phyloP scores from a whole-genome alignment of 139 green algal genomes.

The Chlorella sorokiniana region DNA sequence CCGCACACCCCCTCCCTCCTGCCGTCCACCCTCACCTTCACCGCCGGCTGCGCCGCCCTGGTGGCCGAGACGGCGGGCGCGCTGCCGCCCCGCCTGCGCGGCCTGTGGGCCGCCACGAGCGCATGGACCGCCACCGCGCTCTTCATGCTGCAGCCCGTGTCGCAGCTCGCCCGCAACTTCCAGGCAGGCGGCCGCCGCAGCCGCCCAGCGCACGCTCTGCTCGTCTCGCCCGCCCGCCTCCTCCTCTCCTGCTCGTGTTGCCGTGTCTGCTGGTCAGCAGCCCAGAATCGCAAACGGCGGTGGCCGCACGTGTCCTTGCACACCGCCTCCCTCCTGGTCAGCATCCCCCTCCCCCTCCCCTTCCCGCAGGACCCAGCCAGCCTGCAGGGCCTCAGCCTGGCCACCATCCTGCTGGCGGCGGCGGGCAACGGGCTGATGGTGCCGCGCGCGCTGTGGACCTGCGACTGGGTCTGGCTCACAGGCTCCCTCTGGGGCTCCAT shows the following conservation, averaged over 20 bases:
- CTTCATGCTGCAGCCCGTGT: slow-evolving; percentile 79
- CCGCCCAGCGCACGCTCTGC: background rate
- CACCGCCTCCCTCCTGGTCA: background rate
- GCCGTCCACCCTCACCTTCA: background rate
- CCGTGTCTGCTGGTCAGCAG: too few relatives aligned
- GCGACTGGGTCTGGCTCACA: slow-evolving; percentile 83
- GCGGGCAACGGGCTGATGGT: slow-evolving; percentile 89
- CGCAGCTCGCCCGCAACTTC: slow-evolving; percentile 59
- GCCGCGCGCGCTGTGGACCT: slow-evolving; percentile 79
- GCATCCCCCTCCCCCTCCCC: background rate
- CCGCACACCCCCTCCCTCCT: slow-evolving; percentile 1
- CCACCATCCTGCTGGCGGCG: slow-evolving; percentile 81
- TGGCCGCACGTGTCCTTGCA: background rate
- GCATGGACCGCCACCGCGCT: slow-evolving; percentile 79
- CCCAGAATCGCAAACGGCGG: too few relatives aligned
- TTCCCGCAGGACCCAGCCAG: slow-evolving; percentile 52
- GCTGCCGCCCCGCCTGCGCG: slow-evolving; percentile 20
- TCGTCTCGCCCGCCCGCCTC: too few relatives aligned
- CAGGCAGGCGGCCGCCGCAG: background rate
- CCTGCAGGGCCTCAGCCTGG: slow-evolving; percentile 67
- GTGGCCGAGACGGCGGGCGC: background rate
- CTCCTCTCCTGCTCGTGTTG: background rate
- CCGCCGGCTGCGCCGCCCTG: background rate
- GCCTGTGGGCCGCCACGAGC: slow-evolving; percentile 35
- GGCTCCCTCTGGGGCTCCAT: slow-evolving; percentile 45